These are phyloP conservation scores for Corchorus capsularis DNA, from an alignment of 345 rosid species.

Conservation along the genomic window DNA sequence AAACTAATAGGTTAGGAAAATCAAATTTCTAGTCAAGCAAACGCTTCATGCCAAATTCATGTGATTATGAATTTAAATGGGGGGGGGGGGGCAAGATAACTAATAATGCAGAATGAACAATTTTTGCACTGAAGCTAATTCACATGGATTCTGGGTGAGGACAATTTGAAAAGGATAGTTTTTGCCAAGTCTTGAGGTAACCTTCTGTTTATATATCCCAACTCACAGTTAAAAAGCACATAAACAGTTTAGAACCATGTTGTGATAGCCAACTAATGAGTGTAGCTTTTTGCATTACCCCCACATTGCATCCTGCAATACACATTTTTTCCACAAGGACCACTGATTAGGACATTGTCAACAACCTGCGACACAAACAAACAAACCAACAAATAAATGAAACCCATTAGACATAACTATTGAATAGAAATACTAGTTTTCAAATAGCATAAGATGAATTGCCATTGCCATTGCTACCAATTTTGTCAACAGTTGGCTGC, in stretches of 20 bases:
- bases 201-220: conserved; percentile 20
- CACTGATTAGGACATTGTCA: conserved; percentile 19
- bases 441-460: not conserved
- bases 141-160: conserved; percentile 22
- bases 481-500: not conserved
- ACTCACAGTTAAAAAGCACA: too few species aligned
- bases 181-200: conserved; percentile 17
- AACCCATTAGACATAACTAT: not conserved
- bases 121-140: conserved; percentile 19
- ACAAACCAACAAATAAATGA: too few species aligned
- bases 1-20: too few species aligned
- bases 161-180: conserved; percentile 12
- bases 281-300: conserved; percentile 21
- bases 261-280: conserved; percentile 27
- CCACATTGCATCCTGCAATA: conserved; percentile 9
- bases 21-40: not conserved
- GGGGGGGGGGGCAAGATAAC: too few species aligned
- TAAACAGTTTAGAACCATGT: conserved; percentile 28
- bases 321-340: not conserved
- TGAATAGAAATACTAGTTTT: not conserved
- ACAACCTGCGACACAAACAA: conserved; percentile 27
- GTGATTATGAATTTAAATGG: not conserved
- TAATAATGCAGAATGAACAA: conserved; percentile 10
- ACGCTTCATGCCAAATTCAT: not conserved
- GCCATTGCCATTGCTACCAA: not conserved